Conservation (phyloP, 306 rosid genomes). For the Dryas drummondii region DNA sequence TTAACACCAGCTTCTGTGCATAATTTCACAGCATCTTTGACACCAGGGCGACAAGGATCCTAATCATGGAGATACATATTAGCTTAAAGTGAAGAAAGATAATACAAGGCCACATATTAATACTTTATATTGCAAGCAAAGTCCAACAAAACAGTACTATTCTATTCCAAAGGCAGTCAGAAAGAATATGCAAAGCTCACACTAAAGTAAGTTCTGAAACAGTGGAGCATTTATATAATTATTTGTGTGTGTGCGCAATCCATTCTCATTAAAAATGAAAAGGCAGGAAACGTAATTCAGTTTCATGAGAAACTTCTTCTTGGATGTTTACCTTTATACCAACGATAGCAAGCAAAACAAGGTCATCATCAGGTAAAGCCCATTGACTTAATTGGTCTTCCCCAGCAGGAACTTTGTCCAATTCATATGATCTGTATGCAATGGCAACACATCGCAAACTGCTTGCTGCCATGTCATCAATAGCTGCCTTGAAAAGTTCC, state of each 20-base stretch:
- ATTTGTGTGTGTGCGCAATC: background rate
- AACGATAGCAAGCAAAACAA: constrained; percentile 84
- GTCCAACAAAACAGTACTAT: background rate
- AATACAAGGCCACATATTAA: background rate
- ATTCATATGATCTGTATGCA: constrained; percentile 76
- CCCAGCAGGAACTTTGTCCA: constrained; percentile 60
- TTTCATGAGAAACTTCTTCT: constrained; percentile 22
- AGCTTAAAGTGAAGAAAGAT: background rate
- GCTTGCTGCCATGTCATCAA: constrained; percentile 82
- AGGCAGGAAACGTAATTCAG: constrained; percentile 21
- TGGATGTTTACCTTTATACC: constrained; percentile 80
- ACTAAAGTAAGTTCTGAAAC: background rate
- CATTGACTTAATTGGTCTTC: constrained; percentile 67
- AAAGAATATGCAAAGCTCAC: background rate
- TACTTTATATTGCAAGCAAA: background rate
- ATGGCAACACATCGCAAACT: constrained; percentile 95
- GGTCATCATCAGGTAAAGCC: constrained; percentile 80
- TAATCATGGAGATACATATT: constrained; percentile 22
- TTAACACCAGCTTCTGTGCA: constrained; percentile 91
- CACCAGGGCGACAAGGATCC: constrained; percentile 96
- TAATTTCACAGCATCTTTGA: constrained; percentile 66
- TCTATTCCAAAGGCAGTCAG: background rate
- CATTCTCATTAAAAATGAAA: background rate
- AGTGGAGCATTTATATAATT: background rate
- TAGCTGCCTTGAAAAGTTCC: constrained; percentile 62